These are phyloP conservation scores for Coemansia biformis DNA, from an alignment of 192 early-diverging fungal genomes.

Conservation along the genomic window DNA sequence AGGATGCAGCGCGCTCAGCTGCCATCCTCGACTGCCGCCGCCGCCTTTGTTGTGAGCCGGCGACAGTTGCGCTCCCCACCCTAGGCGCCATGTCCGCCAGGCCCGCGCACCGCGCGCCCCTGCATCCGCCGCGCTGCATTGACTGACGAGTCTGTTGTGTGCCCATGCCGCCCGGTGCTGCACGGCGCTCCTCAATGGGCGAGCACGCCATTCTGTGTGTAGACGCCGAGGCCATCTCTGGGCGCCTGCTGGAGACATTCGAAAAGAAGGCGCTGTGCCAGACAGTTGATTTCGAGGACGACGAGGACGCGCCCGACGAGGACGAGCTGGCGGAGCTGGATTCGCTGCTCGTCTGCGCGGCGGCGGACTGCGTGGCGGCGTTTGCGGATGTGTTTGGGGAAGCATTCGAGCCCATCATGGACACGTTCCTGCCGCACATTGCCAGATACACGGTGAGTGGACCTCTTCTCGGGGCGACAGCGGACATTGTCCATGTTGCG, in stretches of 20 bases:
- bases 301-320: slow-evolving; percentile 59
- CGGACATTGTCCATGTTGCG: too few relatives aligned
- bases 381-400: slow-evolving; percentile 69
- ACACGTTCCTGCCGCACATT: slow-evolving; percentile 76
- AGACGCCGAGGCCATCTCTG: slow-evolving; percentile 38
- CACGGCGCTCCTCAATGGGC: too few relatives aligned
- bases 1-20: too few relatives aligned
- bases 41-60: too few relatives aligned
- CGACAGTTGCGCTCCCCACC: too few relatives aligned
- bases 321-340: slow-evolving; percentile 84
- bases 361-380: slow-evolving; percentile 77
- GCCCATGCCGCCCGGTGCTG: too few relatives aligned
- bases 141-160: too few relatives aligned
- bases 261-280: slow-evolving; percentile 73
- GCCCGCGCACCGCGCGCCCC: too few relatives aligned
- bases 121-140: not conserved
- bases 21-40: too few relatives aligned
- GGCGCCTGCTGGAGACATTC: slow-evolving; percentile 54
- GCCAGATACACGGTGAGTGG: slow-evolving; percentile 64
- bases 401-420: slow-evolving; percentile 68
- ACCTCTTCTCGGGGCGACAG: too few relatives aligned
- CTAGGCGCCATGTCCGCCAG: too few relatives aligned
- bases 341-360: slow-evolving; percentile 69
- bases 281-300: slow-evolving; percentile 49
- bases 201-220: slow-evolving; percentile 5